Percentiles rank a stretch among this genome's conserved stretches.
Conservation (phyloP, 768 basidiomycete species). For the Rubroboletus satanas region DNA sequence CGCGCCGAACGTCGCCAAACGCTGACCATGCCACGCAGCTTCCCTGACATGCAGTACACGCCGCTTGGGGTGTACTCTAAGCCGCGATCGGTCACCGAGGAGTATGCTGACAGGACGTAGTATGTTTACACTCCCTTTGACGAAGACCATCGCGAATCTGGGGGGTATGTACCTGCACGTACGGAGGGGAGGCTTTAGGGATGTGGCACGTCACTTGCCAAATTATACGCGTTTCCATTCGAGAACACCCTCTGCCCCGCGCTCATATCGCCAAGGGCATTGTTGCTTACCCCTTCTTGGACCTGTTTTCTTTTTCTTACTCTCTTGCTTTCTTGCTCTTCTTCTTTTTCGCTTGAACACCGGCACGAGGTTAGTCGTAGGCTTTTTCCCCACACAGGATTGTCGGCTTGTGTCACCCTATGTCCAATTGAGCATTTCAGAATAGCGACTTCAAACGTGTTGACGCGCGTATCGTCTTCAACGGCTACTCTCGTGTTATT, state of each 20-base stretch:
- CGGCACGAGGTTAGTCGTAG: background rate
- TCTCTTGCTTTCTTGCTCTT: background rate
- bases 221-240: background rate
- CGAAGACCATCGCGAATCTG: constrained; percentile 1
- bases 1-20: background rate
- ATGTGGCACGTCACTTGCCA: background rate
- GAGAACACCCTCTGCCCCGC: constrained; percentile 7
- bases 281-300: background rate
- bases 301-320: background rate
- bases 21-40: constrained; percentile 19
- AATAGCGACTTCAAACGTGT: background rate
- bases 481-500: too few relatives aligned
- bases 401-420: background rate
- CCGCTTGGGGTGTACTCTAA: constrained; percentile 40
- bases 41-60: constrained; percentile 32
- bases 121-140: background rate
- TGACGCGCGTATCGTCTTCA: too few relatives aligned
- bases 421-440: background rate
- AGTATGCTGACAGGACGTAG: constrained; percentile 27
- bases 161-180: constrained; percentile 3
- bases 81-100: constrained; percentile 47
- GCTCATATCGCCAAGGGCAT: background rate
- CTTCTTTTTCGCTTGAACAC: background rate
- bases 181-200: background rate
- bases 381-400: too few relatives aligned